These are phyloP conservation scores for Carex arenaria DNA, from an alignment of 202 grass and related monocot species.

Conservation along the genomic window DNA sequence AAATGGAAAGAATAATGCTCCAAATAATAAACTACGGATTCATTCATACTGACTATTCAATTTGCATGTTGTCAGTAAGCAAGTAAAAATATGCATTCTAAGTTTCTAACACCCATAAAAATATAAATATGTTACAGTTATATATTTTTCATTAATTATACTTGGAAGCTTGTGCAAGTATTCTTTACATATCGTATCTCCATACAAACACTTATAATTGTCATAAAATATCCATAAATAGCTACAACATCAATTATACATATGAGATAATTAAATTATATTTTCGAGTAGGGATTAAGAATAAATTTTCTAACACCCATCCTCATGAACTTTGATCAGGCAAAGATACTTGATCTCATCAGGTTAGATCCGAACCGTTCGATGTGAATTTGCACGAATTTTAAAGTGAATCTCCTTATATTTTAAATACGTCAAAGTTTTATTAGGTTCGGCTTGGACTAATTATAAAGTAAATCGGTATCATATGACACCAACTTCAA, in stretches of 20 bases:
- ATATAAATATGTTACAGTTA: no score
- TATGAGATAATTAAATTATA: background rate
- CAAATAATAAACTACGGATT: background rate
- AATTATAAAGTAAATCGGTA: no score
- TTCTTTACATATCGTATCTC: background rate
- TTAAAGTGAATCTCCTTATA: no score
- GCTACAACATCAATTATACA: background rate
- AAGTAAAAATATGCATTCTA: background rate
- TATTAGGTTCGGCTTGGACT: no score
- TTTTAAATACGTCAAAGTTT: no score
- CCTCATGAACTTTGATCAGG: background rate
- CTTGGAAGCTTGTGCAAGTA: background rate
- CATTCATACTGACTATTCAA: background rate
- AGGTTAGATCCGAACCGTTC: no score
- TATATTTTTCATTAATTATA: background rate
- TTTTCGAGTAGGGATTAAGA: background rate
- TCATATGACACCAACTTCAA: no score
- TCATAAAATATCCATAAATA: background rate
- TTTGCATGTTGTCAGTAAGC: background rate
- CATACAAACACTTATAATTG: background rate
- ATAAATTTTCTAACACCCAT: background rate
- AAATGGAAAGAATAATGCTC: background rate
- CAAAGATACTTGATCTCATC: no score
- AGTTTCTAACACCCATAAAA: no score
- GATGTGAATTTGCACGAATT: no score